Conservation (phyloP, 768 basidiomycete species). For the Suillus variegatus region DNA sequence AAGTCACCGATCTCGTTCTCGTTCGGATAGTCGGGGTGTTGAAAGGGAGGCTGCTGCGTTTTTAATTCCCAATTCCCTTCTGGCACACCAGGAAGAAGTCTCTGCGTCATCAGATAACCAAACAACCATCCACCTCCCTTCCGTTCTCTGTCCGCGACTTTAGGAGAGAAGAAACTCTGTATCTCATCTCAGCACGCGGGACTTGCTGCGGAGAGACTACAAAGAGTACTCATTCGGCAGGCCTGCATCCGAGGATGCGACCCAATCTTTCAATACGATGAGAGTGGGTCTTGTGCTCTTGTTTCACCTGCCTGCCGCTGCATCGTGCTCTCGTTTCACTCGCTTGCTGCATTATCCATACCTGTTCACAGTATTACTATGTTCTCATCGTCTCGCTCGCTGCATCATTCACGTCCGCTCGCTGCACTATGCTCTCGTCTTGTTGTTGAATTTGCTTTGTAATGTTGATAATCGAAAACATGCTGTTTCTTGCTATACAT, state of each 20-base stretch:
- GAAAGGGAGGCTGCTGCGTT: conserved; percentile 67
- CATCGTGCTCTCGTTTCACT: too few species aligned
- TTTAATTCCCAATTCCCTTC: conserved; percentile 61
- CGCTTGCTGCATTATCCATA: too few species aligned
- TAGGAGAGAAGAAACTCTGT: conserved; percentile 63
- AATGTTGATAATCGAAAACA: too few species aligned
- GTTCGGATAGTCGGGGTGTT: too few species aligned
- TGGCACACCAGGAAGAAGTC: conserved; percentile 25
- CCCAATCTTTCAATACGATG: conserved; percentile 32
- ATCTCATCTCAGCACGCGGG: conserved; percentile 63
- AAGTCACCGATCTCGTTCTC: too few species aligned
- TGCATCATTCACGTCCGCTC: too few species aligned
- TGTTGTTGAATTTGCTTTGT: too few species aligned
- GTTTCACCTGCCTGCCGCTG: too few species aligned
- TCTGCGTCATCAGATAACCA: conserved; percentile 31
- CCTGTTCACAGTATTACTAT: too few species aligned
- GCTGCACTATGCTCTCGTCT: too few species aligned
- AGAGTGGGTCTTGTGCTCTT: conserved; percentile 74
- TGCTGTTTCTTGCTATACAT: too few species aligned
- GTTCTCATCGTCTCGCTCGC: too few species aligned
- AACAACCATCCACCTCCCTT: conserved; percentile 21
- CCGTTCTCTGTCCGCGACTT: conserved; percentile 53
- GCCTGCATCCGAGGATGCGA: conserved; percentile 25
- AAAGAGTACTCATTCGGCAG: conserved; percentile 75
- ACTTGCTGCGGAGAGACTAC: conserved; percentile 90